A percentile compares a stretch with the other conserved stretches of the same genome.
Conservation (phyloP, 345 rosid genomes). For the Erysimum cheiranthoides region DNA sequence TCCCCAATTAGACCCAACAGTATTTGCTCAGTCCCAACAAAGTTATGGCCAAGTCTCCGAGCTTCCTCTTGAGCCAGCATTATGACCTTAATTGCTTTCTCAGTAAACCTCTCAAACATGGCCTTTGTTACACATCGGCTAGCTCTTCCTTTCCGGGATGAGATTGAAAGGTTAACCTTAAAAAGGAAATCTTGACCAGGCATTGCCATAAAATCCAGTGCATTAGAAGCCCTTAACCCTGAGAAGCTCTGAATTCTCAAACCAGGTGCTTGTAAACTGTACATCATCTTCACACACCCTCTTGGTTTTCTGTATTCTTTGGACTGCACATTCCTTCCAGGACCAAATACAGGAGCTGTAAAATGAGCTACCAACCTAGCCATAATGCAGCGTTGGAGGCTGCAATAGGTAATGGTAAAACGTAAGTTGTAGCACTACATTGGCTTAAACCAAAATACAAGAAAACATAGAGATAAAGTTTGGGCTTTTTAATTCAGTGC, state of each 20-base stretch:
- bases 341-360: constrained; percentile 50
- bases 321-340: constrained; percentile 51
- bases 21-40: constrained; percentile 97
- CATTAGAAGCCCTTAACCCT: constrained; percentile 63
- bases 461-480: neutral
- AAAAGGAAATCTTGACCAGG: constrained; percentile 55
- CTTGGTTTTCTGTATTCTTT: constrained; percentile 56
- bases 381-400: constrained; percentile 55
- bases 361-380: constrained; percentile 70
- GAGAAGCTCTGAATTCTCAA: constrained; percentile 58
- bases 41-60: constrained; percentile 92
- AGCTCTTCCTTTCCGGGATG: constrained; percentile 55
- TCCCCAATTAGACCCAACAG: constrained; percentile 89
- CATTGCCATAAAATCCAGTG: constrained; percentile 50
- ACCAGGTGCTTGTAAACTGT: constrained; percentile 44
- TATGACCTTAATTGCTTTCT: constrained; percentile 94
- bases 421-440: constrained; percentile 12
- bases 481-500: neutral
- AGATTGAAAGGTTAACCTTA: constrained; percentile 49
- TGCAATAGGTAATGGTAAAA: constrained; percentile 47
- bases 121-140: constrained; percentile 63
- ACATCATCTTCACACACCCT: constrained; percentile 56
- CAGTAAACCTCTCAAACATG: constrained; percentile 96
- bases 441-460: constrained; percentile 16
- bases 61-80: constrained; percentile 99